Evolutionary conservation across 2,329 filamentous ascomycete genomes (phyloP).

Genomic region (Phialocephala sp.): DNA sequence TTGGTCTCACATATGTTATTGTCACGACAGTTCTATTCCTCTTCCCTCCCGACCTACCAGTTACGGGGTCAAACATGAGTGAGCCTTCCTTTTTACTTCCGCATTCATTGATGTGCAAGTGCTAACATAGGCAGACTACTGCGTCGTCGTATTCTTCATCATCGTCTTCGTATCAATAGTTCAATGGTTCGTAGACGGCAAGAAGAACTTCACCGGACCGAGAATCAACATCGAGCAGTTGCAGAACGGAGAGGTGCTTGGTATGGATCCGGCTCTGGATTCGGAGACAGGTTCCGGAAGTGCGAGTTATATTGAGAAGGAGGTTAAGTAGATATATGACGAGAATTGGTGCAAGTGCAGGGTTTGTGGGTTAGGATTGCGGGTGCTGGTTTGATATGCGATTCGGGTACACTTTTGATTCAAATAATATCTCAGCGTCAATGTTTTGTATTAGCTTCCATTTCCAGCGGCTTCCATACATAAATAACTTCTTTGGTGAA

Average conservation of each 20-base stretch:
- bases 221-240: slow-evolving; percentile 49
- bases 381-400: too few relatives aligned
- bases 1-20: slow-evolving; percentile 61
- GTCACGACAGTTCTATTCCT: slow-evolving; percentile 68
- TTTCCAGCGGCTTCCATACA: too few relatives aligned
- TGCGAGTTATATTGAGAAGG: neutral
- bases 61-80: slow-evolving; percentile 67
- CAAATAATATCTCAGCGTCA: too few relatives aligned
- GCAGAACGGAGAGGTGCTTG: slow-evolving; percentile 36
- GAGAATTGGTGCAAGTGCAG: neutral
- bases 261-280: slow-evolving; percentile 12
- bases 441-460: too few relatives aligned
- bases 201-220: slow-evolving; percentile 59
- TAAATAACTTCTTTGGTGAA: too few relatives aligned
- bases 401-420: too few relatives aligned
- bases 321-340: neutral
- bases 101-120: neutral
- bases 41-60: slow-evolving; percentile 63
- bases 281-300: slow-evolving; percentile 1
- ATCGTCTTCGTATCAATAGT: slow-evolving; percentile 48
- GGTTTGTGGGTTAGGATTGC: neutral
- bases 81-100: slow-evolving; percentile 37
- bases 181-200: slow-evolving; percentile 65
- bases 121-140: slow-evolving; percentile 32
- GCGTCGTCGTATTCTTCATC: slow-evolving; percentile 49